Percentiles rank a stretch among this genome's conserved stretches.
phyloP scores from a whole-genome alignment of 345 rosid genomes.

The Pistacia integerrima region DNA sequence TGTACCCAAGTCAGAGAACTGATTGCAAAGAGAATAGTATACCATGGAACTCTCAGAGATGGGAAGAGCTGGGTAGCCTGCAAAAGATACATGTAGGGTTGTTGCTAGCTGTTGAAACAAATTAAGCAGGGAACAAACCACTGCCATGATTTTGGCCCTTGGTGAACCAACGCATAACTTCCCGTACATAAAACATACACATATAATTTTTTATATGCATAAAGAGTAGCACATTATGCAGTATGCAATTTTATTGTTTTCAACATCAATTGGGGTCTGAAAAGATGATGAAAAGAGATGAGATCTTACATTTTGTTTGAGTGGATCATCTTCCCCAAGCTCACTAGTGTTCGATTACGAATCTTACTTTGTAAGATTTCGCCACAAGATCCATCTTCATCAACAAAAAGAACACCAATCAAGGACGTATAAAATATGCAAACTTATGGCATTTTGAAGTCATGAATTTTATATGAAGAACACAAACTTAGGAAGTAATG shows the following conservation, averaged over 20 bases:
- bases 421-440: not conserved
- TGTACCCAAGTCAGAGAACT: conserved; percentile 21
- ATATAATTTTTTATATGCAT: not conserved
- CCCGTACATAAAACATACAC: not conserved
- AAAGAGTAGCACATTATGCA: not conserved
- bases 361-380: conserved; percentile 44
- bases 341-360: conserved; percentile 68
- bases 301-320: conserved; percentile 57
- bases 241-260: not conserved
- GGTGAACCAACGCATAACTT: not conserved
- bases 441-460: not conserved
- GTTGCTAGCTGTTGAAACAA: conserved; percentile 26
- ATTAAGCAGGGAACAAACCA: conserved; percentile 15
- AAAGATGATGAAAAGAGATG: too few relatives aligned
- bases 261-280: not conserved
- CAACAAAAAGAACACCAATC: conserved; percentile 23
- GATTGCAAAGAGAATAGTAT: conserved; percentile 24
- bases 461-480: not conserved
- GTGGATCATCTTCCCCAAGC: conserved; percentile 65
- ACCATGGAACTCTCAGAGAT: conserved; percentile 65
- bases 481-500: not conserved
- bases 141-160: not conserved
- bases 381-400: conserved; percentile 67
- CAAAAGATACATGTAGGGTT: conserved; percentile 31
- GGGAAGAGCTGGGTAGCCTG: conserved; percentile 57